phyloP scores from a whole-genome alignment of 2,329 filamentous ascomycete species.

The Penicillium freii region DNA sequence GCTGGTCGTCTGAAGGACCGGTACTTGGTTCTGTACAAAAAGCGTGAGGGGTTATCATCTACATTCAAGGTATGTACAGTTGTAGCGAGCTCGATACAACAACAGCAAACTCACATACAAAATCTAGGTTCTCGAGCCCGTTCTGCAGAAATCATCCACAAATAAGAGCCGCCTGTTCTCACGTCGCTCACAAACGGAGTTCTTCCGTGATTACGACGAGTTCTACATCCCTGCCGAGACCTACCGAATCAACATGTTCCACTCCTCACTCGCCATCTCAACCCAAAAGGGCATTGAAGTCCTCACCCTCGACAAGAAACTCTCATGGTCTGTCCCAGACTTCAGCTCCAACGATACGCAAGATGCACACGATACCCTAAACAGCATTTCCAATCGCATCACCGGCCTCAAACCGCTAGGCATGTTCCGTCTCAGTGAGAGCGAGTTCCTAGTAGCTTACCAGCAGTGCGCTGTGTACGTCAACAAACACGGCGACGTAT shows the following conservation, averaged over 20 bases:
- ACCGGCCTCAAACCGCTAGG: conserved; percentile 80
- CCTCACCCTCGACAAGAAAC: conserved; percentile 94
- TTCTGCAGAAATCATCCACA: conserved; percentile 87
- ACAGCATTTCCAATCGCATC: conserved; percentile 81
- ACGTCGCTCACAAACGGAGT: conserved; percentile 75
- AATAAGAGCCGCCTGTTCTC: conserved; percentile 70
- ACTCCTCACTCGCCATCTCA: conserved; percentile 86
- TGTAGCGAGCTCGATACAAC: neutral
- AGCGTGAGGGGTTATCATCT: conserved; percentile 84
- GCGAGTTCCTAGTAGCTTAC: conserved; percentile 90
- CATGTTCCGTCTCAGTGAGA: conserved; percentile 93
- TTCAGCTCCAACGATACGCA: conserved; percentile 61
- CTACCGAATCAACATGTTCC: conserved; percentile 93
- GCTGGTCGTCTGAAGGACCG: conserved; percentile 97
- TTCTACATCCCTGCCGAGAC: conserved; percentile 98
- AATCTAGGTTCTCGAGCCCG: conserved; percentile 78
- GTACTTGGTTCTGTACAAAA: conserved; percentile 94
- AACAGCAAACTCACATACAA: neutral
- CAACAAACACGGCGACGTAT: conserved; percentile 96
- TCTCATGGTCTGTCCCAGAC: conserved; percentile 89
- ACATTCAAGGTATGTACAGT: conserved; percentile 67
- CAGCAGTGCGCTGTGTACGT: conserved; percentile 97
- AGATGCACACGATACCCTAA: conserved; percentile 59
- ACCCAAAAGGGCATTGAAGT: conserved; percentile 93
- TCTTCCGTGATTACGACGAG: conserved; percentile 97